Percentiles rank a stretch among this genome's conserved stretches.
These are phyloP conservation scores for Corchorus capsularis DNA, from an alignment of 345 rosid genomes.

Conservation along the genomic window DNA sequence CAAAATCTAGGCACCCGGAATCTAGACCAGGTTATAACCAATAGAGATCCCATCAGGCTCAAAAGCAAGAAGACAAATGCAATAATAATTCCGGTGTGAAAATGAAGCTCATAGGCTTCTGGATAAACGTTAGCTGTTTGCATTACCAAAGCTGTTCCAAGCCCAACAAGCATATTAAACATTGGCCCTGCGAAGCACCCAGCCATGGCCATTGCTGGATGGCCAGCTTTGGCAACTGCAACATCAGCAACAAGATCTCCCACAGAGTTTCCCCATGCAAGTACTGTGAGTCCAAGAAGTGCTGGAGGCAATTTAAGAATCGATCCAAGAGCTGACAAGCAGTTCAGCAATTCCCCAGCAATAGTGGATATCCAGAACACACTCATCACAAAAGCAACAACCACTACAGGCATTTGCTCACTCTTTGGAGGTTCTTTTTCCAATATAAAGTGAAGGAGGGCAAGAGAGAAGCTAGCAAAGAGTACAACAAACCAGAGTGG, in stretches of 20 bases:
- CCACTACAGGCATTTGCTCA: slow-evolving; percentile 67
- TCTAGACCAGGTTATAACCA: slow-evolving; percentile 91
- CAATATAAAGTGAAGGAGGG: slow-evolving; percentile 67
- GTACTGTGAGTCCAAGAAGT: slow-evolving; percentile 87
- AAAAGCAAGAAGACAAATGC: slow-evolving; percentile 91
- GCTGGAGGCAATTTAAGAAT: slow-evolving; percentile 80
- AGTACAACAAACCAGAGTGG: slow-evolving; percentile 85
- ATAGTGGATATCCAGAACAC: slow-evolving; percentile 96
- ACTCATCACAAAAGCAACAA: slow-evolving; percentile 82
- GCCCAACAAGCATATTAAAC: slow-evolving; percentile 99
- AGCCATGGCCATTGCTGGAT: slow-evolving; percentile 99
- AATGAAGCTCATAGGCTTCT: slow-evolving; percentile 69
- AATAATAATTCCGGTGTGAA: slow-evolving; percentile 76
- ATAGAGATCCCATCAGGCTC: slow-evolving; percentile 89
- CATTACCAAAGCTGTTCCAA: slow-evolving; percentile 76
- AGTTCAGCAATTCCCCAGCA: slow-evolving; percentile 91
- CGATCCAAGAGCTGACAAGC: slow-evolving; percentile 78
- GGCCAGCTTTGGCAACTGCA: slow-evolving; percentile 95
- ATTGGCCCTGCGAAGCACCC: slow-evolving; percentile 98
- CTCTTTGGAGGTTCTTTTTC: slow-evolving; percentile 87
- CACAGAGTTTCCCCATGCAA: slow-evolving; percentile 98
- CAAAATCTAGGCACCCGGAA: slow-evolving; percentile 88
- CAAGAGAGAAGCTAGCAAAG: slow-evolving; percentile 68
- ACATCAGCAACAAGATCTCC: slow-evolving; percentile 98
- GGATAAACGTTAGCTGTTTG: slow-evolving; percentile 81